Conservation (phyloP, 306 rosid genomes). For the Coriaria nepalensis region DNA sequence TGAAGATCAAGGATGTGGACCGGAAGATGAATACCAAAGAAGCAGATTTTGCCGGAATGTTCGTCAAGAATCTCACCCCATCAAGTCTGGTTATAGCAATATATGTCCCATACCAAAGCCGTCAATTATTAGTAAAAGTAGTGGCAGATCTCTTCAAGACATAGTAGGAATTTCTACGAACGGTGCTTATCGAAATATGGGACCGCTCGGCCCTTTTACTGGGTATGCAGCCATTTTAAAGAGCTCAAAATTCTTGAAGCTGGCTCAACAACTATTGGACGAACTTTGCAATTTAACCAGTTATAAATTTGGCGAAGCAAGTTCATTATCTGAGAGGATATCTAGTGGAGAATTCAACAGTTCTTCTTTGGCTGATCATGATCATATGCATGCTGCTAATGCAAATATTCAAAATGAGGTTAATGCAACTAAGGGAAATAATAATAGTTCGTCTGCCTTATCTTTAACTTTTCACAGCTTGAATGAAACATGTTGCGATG, state of each 20-base stretch:
- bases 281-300: slow-evolving; percentile 33
- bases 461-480: slow-evolving; percentile 35
- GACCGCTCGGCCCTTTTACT: slow-evolving; percentile 94
- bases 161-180: slow-evolving; percentile 28
- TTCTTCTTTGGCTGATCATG: slow-evolving; percentile 25
- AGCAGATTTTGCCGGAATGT: slow-evolving; percentile 3
- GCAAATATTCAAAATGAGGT: slow-evolving; percentile 21
- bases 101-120: slow-evolving; percentile 26
- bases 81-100: slow-evolving; percentile 6
- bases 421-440: slow-evolving; percentile 13
- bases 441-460: slow-evolving; percentile 31
- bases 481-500: slow-evolving; percentile 32
- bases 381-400: slow-evolving; percentile 12
- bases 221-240: slow-evolving; percentile 83
- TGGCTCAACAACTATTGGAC: slow-evolving; percentile 57
- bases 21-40: slow-evolving; percentile 22
- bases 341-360: slow-evolving; percentile 28
- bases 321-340: slow-evolving; percentile 27
- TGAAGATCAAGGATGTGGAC: slow-evolving; percentile 17
- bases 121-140: slow-evolving; percentile 27
- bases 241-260: slow-evolving; percentile 66
- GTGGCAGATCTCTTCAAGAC: slow-evolving; percentile 48
- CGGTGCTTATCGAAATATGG: slow-evolving; percentile 32
- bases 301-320: slow-evolving; percentile 10
- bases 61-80: slow-evolving; percentile 13